Evolutionary conservation across 2,329 filamentous ascomycete species (phyloP).

Genomic region (Fusarium musae): DNA sequence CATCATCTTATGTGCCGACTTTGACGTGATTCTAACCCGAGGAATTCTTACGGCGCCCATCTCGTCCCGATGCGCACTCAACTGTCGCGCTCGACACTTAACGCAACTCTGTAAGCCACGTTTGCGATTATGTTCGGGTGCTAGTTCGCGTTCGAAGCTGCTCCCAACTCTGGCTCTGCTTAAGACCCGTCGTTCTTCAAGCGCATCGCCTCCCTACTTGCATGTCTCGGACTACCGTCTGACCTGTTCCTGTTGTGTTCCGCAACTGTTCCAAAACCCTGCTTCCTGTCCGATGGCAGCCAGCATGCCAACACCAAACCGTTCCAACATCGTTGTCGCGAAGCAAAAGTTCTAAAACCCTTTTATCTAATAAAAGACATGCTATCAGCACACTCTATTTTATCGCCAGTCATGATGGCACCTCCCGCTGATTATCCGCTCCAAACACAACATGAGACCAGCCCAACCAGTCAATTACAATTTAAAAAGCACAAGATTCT

Average conservation of each 20-base stretch:
- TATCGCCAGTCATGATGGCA: conserved; percentile 50
- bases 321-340: conserved; percentile 38
- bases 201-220: conserved; percentile 34
- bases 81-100: conserved; percentile 30
- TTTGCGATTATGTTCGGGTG: conserved; percentile 31
- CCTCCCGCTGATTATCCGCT: conserved; percentile 45
- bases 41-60: conserved; percentile 18
- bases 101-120: conserved; percentile 35
- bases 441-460: conserved; percentile 42
- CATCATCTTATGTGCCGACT: neutral
- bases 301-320: conserved; percentile 43
- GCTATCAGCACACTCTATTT: conserved; percentile 44
- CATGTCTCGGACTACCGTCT: conserved; percentile 38
- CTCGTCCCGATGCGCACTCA: conserved; percentile 37
- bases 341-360: conserved; percentile 32
- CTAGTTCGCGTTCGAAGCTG: conserved; percentile 35
- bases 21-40: conserved; percentile 7
- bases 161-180: conserved; percentile 22
- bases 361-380: conserved; percentile 34
- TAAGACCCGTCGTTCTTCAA: conserved; percentile 24
- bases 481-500: conserved; percentile 61
- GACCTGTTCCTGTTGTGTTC: conserved; percentile 36
- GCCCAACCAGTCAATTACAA: conserved; percentile 49
- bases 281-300: conserved; percentile 28
- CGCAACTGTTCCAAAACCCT: conserved; percentile 29